Base-by-base conservation (phyloP, 2,329 filamentous ascomycete species). In the Microdochium bolleyi region DNA sequence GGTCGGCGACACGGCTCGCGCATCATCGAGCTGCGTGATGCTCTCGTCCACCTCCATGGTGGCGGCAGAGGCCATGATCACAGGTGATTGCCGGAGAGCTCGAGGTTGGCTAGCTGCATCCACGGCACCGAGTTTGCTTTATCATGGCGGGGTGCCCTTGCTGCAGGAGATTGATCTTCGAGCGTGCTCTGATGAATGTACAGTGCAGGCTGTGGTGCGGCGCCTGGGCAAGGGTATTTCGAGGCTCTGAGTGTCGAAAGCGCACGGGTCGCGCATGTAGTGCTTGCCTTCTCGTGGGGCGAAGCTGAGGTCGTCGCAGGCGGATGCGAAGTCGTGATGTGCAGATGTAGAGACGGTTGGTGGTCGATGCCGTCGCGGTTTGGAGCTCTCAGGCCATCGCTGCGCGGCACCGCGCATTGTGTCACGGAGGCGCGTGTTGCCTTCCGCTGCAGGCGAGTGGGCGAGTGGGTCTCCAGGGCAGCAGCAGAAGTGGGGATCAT, bases 1-100 rank as follows among this genome's bases (percentile, higher is more conserved):
- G 56, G 60, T 64, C 16, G 66, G 67, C 7, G 70, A 73, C 30
- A 72, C 59, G 53, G 41, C 41, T 22, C 19, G 41, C 41, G 61
- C 56, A 50, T 54, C 58, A 37, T 62, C 58, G 37, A 61, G 56
- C 52, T 61, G 60, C 37, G 14, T 21, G 22, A 10, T 49, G 44
- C 21, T 25, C 11, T 14, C 52, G 19, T 44, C 27, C 27, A 46
- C 41, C 41, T 38, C 49, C 34, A 49, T 53, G 51, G 48, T 38
- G 32, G 50, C 52, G 14, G 34, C 24, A 48, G 48, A 24, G 24
- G 50, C 50, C 52, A 56, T 53, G 19, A 14, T 53, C 41, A 3
- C n/a, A 7, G 16, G 19, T 46, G 41, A 7, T 59, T 60, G 51
- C 66, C 64, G 48, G 41, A 22, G 16, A 11, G 16, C 3, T 11